Base-by-base conservation (phyloP, 805 yeast genomes). In the Cephaloascus fragrans region DNA sequence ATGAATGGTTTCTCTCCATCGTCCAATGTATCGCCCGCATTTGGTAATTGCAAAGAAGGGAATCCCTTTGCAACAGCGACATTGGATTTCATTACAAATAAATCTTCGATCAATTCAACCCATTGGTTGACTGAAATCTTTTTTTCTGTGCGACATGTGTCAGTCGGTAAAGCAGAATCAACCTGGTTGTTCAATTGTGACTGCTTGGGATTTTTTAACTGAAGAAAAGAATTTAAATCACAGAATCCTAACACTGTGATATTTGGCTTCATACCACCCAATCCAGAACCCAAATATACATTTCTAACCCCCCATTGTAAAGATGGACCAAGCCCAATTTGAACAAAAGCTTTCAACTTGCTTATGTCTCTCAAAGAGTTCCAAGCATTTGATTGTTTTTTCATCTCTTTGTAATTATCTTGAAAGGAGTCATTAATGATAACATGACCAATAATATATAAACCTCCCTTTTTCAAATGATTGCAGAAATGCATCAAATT, bases 251-350 rank as follows among this genome's bases (percentile, higher is more conserved):
- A 44, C 0, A 93, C 94, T 0, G 96, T 86, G 38, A 93, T 89
- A 53, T 93, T 93, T 2, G 98, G 98, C 50, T 77, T 82, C 98
- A 93, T 93, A 10, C 96, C 97, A 5, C 99, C 99, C n/a, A 93
- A 65, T 0, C 99, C 99, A 3, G 95, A 83, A 0, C 97, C 97
- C 43, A 90, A 57, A 42, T 76, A 88, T 8, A 93, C 88, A 54
- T 90, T 90, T 44, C 98, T 68, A 0, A 87, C 94, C 19, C 98
- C 97, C 97, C 97, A 90, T 0, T 88, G 82, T 33, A 93, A 67
- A 2, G 83, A 73, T 0, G 96, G 89, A 0, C 95, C 95, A 9
- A 88, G 71, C 1, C 90, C 85, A 37, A 93, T 77, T 53, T 93
- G 98, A 4, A 93, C 93, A 68, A 93, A 93, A 0, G 97, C 97